phyloP scores from a whole-genome alignment of 345 rosid genomes.

The Psidium guajava region DNA sequence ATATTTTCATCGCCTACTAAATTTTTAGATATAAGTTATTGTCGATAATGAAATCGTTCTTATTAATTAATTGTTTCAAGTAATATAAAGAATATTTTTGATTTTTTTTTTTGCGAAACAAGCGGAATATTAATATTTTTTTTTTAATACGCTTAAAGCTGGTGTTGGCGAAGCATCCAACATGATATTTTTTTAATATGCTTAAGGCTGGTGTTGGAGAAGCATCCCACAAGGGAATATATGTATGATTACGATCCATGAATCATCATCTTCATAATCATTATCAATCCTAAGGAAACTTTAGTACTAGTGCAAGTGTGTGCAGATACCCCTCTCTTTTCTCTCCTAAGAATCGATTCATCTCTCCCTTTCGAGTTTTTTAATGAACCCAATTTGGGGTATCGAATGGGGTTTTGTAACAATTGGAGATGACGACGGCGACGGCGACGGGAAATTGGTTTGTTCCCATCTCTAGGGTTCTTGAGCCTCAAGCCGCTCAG shows the following conservation, averaged over 20 bases:
- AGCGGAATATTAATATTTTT: neutral
- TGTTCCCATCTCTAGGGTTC: neutral
- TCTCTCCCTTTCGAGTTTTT: neutral
- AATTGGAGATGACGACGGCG: neutral
- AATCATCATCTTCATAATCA: neutral
- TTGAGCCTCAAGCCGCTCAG: neutral
- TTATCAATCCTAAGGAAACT: neutral
- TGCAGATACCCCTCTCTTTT: neutral
- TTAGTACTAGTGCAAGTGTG: neutral
- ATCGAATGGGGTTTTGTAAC: neutral
- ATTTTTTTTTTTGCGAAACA: too few species aligned
- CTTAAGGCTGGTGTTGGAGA: neutral
- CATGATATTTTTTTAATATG: neutral
- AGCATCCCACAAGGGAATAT: neutral
- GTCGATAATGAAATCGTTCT: too few species aligned
- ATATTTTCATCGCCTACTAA: too few species aligned
- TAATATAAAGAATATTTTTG: too few species aligned
- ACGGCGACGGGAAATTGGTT: neutral
- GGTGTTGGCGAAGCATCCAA: neutral
- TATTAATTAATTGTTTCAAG: too few species aligned
- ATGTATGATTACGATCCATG: neutral
- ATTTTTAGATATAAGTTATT: too few species aligned
- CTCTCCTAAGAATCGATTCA: neutral
- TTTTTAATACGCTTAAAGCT: neutral
- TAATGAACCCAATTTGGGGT: neutral